A percentile compares a stretch with the other conserved stretches of the same genome.
These are phyloP conservation scores for Hypocrella siamensis DNA, from an alignment of 2,329 filamentous ascomycete species.

Conservation along the genomic window DNA sequence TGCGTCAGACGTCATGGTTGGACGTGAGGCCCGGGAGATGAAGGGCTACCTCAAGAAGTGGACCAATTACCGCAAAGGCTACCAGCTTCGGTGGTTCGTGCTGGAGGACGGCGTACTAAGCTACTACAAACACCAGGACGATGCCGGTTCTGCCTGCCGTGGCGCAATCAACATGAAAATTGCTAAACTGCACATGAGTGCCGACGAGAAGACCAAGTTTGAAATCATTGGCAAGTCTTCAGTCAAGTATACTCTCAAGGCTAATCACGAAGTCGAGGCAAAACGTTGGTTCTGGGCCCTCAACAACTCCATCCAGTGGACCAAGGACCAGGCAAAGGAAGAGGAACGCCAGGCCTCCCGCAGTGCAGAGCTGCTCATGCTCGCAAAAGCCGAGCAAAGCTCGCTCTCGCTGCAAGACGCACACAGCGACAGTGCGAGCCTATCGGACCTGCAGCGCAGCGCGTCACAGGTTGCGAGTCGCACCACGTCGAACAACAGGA, in stretches of 20 bases:
- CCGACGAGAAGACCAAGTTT: constrained; percentile 93
- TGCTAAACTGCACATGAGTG: constrained; percentile 84
- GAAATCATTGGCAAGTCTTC: constrained; percentile 97
- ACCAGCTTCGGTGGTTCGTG: constrained; percentile 95
- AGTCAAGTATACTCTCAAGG: constrained; percentile 95
- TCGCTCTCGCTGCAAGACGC: constrained; percentile 29
- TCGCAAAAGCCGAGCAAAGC: constrained; percentile 64
- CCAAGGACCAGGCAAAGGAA: constrained; percentile 90
- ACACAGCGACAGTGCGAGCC: constrained; percentile 36
- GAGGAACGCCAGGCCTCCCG: constrained; percentile 64
- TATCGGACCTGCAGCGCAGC: constrained; percentile 26
- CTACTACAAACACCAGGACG: constrained; percentile 96
- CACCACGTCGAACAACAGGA: constrained; percentile 12
- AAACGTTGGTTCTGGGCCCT: constrained; percentile 99
- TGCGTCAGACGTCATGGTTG: constrained; percentile 47
- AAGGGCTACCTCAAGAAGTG: constrained; percentile 98
- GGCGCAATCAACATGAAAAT: constrained; percentile 99
- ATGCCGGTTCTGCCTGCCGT: constrained; percentile 87
- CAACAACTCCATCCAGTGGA: constrained; percentile 97
- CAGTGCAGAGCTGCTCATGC: constrained; percentile 58
- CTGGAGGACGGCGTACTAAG: constrained; percentile 93
- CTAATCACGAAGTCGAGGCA: constrained; percentile 94
- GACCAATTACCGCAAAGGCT: constrained; percentile 97
- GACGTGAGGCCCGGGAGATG: constrained; percentile 88
- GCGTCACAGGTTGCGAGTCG: constrained; percentile 27